phyloP scores from a whole-genome alignment of 352 stramenopile species.

The Globisporangium paroecandrum region DNA sequence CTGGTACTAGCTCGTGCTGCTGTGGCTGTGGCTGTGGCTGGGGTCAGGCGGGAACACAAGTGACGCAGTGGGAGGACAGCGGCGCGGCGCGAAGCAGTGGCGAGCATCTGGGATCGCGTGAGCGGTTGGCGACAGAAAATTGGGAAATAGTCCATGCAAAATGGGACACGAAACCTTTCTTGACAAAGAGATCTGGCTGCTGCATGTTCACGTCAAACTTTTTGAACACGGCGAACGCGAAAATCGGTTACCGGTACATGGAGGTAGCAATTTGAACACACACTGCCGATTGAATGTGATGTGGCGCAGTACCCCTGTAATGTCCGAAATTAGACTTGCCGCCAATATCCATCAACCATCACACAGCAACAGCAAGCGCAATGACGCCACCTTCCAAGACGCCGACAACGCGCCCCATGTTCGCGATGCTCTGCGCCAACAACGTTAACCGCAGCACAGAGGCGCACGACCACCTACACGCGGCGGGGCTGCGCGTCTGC shows the following conservation, averaged over 20 bases:
- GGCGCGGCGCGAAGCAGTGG: not conserved
- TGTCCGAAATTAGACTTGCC: not conserved
- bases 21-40: not conserved
- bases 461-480: slow-evolving; percentile 82
- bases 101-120: not conserved
- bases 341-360: not conserved
- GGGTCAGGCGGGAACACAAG: not conserved
- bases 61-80: not conserved
- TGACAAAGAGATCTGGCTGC: not conserved
- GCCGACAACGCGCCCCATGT: slow-evolving; percentile 42
- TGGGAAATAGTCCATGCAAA: not conserved
- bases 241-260: no score
- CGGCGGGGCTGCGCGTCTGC: slow-evolving; percentile 71
- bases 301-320: not conserved
- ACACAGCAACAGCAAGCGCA: not conserved
- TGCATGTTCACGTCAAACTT: not conserved
- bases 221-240: not conserved
- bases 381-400: not conserved
- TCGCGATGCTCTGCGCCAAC: slow-evolving; percentile 88
- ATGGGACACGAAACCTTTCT: slow-evolving; percentile 6
- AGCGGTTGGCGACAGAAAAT: not conserved
- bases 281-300: not conserved
- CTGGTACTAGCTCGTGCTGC: not conserved
- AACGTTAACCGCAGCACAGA: slow-evolving; percentile 91
- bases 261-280: not conserved